phyloP scores from a whole-genome alignment of 352 stramenopile species.

The Globisporangium alternatum region DNA sequence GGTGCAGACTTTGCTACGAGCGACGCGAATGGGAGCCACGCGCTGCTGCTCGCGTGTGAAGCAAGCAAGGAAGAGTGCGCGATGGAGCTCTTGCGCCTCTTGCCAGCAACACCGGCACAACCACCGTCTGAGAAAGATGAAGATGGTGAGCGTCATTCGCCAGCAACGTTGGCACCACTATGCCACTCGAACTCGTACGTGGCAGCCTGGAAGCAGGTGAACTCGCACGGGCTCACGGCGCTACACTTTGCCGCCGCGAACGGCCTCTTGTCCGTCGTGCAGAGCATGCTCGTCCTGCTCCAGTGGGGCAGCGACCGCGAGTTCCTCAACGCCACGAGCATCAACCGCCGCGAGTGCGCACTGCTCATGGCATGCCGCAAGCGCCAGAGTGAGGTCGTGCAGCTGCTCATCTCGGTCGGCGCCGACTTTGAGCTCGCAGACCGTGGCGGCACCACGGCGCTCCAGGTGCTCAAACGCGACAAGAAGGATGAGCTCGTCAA shows the following conservation, averaged over 20 bases:
- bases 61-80: constrained; percentile 48
- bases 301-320: constrained; percentile 25
- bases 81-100: constrained; percentile 32
- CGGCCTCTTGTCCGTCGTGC: constrained; percentile 30
- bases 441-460: constrained; percentile 44
- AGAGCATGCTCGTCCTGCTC: constrained; percentile 35
- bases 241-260: constrained; percentile 59
- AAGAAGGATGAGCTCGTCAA: constrained; percentile 48
- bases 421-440: constrained; percentile 44
- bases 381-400: constrained; percentile 39
- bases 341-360: constrained; percentile 46
- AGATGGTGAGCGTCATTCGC: constrained; percentile 12
- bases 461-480: constrained; percentile 46
- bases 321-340: constrained; percentile 48
- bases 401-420: constrained; percentile 36
- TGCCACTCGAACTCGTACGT: constrained; percentile 10
- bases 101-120: constrained; percentile 7
- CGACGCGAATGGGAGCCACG: constrained; percentile 47
- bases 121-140: not conserved
- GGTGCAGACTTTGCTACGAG: constrained; percentile 30
- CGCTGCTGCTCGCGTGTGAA: constrained; percentile 58
- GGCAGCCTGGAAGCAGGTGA: constrained; percentile 37
- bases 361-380: constrained; percentile 68
- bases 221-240: constrained; percentile 53
- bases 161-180: not conserved